phyloP scores from a whole-genome alignment of 2,329 filamentous ascomycete genomes.

The Colletotrichum sp. region DNA sequence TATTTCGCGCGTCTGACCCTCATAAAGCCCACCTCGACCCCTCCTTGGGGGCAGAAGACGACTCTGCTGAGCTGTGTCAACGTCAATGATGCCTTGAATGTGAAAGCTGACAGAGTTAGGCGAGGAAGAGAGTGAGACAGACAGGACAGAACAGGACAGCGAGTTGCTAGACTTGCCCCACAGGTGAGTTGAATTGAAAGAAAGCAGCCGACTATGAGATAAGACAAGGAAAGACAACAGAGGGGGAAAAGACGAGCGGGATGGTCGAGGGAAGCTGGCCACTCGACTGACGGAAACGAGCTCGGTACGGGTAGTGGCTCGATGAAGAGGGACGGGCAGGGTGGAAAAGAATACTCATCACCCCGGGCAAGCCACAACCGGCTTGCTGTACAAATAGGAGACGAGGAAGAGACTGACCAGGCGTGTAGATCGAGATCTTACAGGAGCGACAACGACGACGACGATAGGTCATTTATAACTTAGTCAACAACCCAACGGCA shows the following conservation, averaged over 20 bases:
- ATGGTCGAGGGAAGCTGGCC: not conserved
- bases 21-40: not conserved
- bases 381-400: conserved; percentile 1
- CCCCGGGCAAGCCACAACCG: not conserved
- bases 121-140: not conserved
- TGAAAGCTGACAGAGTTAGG: conserved; percentile 14
- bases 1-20: not conserved
- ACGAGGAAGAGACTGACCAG: conserved; percentile 1
- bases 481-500: not conserved
- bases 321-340: not conserved
- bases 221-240: conserved; percentile 1
- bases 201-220: conserved; percentile 7
- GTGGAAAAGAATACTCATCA: not conserved
- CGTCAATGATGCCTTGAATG: not conserved
- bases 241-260: not conserved
- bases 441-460: not conserved
- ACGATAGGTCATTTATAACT: conserved; percentile 10
- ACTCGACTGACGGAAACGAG: not conserved
- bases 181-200: not conserved
- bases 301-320: not conserved
- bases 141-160: not conserved
- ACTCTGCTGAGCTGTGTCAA: not conserved
- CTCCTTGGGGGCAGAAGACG: not conserved
- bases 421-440: conserved; percentile 13
- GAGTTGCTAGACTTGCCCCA: conserved; percentile 1